Evolutionary conservation across 192 early-diverging fungal genomes (phyloP).

Genomic region (Neocallimastix lanati): DNA sequence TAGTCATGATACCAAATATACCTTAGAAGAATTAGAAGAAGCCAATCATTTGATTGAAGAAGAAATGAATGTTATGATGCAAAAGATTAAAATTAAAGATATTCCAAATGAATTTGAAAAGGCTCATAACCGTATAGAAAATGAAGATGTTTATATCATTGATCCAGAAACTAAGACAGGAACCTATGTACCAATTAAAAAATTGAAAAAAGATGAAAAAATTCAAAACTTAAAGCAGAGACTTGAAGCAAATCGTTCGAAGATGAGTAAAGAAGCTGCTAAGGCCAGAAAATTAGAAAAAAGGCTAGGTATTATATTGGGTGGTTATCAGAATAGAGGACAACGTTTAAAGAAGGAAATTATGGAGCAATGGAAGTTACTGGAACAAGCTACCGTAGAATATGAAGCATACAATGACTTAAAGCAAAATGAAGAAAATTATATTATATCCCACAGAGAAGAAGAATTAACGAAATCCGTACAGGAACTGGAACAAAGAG

Average conservation of each 20-base stretch:
- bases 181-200: not conserved
- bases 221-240: not conserved
- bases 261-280: slow-evolving; percentile 54
- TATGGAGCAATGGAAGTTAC: slow-evolving; percentile 1
- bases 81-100: not conserved
- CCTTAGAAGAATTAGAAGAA: not conserved
- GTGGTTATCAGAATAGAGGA: slow-evolving; percentile 64
- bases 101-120: not conserved
- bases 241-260: slow-evolving; percentile 32
- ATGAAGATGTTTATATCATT: not conserved
- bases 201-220: not conserved
- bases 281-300: slow-evolving; percentile 74
- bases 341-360: slow-evolving; percentile 43
- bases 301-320: slow-evolving; percentile 53
- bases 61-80: not conserved
- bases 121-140: not conserved
- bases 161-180: not conserved
- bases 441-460: not conserved
- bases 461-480: not conserved
- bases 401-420: not conserved
- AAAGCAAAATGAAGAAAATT: not conserved
- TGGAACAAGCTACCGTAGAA: not conserved
- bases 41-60: not conserved
- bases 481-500: not conserved
- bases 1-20: not conserved